phyloP scores from a whole-genome alignment of 164 flowering plant genomes.

The Magnolia sinica region DNA sequence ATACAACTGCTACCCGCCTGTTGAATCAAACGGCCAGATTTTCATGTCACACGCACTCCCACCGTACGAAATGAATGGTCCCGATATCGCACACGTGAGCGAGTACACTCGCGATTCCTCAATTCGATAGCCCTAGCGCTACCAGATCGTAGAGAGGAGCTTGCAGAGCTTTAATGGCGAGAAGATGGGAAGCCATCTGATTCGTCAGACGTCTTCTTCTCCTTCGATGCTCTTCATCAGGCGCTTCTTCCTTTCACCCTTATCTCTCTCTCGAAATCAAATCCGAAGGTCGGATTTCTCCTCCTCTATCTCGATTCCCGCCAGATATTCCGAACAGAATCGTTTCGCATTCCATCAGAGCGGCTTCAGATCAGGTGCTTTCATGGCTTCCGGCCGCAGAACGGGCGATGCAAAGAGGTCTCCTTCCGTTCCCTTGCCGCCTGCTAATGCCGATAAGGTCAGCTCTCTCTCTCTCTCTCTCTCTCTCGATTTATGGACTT shows the following conservation, averaged over 20 bases:
- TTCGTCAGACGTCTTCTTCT: not conserved
- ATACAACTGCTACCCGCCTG: too few relatives aligned
- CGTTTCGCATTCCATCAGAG: conserved; percentile 8
- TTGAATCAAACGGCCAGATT: too few relatives aligned
- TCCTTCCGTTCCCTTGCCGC: conserved; percentile 33
- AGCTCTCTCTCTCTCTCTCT: not conserved
- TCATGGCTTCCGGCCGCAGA: conserved; percentile 20
- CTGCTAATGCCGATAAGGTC: conserved; percentile 33
- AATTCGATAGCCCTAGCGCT: not conserved
- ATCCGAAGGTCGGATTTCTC: conserved; percentile 10
- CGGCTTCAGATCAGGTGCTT: conserved; percentile 6
- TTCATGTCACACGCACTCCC: too few relatives aligned
- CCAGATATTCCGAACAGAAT: conserved; percentile 2
- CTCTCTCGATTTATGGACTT: not conserved
- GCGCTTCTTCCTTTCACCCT: not conserved
- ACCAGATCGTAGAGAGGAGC: not conserved
- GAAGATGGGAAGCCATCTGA: not conserved
- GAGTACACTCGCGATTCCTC: not conserved
- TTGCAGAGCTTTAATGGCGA: conserved; percentile 12
- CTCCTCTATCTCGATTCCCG: not conserved
- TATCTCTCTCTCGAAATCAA: conserved; percentile 8
- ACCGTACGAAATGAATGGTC: too few relatives aligned
- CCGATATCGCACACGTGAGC: too few relatives aligned
- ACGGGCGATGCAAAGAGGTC: conserved; percentile 42
- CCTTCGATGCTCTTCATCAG: conserved; percentile 4